These are phyloP conservation scores for Tephrocybe sp. DNA, from an alignment of 768 basidiomycete species.

Conservation along the genomic window DNA sequence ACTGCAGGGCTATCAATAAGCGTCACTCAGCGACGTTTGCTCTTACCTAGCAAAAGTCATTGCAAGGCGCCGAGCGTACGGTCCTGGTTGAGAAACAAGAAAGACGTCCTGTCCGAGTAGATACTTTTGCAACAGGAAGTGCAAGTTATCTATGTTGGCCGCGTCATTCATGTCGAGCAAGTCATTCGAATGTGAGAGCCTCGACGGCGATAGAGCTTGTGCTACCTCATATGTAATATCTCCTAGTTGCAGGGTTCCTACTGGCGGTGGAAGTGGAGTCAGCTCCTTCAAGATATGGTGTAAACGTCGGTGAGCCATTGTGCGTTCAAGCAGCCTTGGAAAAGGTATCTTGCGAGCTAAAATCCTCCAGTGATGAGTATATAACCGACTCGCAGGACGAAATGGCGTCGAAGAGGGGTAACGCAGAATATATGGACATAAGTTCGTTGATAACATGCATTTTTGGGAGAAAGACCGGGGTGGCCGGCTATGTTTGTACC, in stretches of 20 bases:
- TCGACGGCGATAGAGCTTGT: constrained; percentile 42
- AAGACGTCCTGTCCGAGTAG: constrained; percentile 69
- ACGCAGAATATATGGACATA: constrained; percentile 11
- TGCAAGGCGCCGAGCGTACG: constrained; percentile 61
- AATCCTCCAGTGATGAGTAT: background rate
- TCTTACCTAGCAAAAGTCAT: constrained; percentile 61
- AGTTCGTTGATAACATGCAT: constrained; percentile 17
- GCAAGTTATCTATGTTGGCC: constrained; percentile 56
- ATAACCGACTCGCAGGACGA: background rate
- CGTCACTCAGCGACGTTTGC: too few relatives aligned
- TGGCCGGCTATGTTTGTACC: constrained; percentile 8
- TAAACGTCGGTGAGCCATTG: constrained; percentile 46
- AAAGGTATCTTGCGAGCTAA: background rate
- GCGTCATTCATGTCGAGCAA: constrained; percentile 52
- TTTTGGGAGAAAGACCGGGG: constrained; percentile 1
- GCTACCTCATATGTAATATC: constrained; percentile 57
- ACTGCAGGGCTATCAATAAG: constrained; percentile 24
- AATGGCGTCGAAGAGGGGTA: background rate
- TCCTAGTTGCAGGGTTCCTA: constrained; percentile 60
- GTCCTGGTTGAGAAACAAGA: constrained; percentile 64
- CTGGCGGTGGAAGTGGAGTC: constrained; percentile 33
- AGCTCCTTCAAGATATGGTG: constrained; percentile 47
- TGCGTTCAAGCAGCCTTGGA: constrained; percentile 2
- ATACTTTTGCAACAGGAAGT: constrained; percentile 70
- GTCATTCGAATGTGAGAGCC: constrained; percentile 44